Conservation (phyloP, 1,139 yeast genomes). For the Martiniozyma asiatica region DNA sequence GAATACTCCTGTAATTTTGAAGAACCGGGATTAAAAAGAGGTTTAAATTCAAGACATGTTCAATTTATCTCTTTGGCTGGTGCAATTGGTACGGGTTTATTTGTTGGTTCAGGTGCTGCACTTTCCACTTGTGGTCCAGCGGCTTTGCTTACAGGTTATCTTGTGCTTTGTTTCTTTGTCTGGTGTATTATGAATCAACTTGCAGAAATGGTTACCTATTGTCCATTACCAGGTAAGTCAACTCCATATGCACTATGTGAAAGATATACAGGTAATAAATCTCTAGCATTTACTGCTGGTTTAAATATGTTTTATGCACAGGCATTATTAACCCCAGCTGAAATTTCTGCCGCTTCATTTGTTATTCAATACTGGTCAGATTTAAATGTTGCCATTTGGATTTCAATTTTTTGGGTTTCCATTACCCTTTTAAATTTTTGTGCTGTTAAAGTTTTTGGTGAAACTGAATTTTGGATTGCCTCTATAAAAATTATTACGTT, state of each 20-base stretch:
- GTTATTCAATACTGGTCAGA: constrained; percentile 50
- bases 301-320: constrained; percentile 39
- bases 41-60: constrained; percentile 33
- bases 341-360: constrained; percentile 39
- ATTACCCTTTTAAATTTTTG: constrained; percentile 30
- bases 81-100: constrained; percentile 67
- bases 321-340: constrained; percentile 37
- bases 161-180: constrained; percentile 31
- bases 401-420: constrained; percentile 32
- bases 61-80: constrained; percentile 75
- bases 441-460: constrained; percentile 41
- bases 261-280: constrained; percentile 22
- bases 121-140: constrained; percentile 54
- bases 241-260: constrained; percentile 23
- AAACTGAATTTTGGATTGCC: constrained; percentile 42
- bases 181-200: constrained; percentile 47
- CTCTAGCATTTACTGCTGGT: constrained; percentile 33
- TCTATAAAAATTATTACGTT: constrained; percentile 28
- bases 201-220: constrained; percentile 55
- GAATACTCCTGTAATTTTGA: too few species aligned
- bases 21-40: too few species aligned
- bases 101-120: constrained; percentile 55
- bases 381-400: constrained; percentile 32
- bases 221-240: constrained; percentile 30
- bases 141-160: constrained; percentile 46